These are phyloP conservation scores for Fusarium udum DNA, from an alignment of 2,329 filamentous ascomycete species.

Conservation along the genomic window DNA sequence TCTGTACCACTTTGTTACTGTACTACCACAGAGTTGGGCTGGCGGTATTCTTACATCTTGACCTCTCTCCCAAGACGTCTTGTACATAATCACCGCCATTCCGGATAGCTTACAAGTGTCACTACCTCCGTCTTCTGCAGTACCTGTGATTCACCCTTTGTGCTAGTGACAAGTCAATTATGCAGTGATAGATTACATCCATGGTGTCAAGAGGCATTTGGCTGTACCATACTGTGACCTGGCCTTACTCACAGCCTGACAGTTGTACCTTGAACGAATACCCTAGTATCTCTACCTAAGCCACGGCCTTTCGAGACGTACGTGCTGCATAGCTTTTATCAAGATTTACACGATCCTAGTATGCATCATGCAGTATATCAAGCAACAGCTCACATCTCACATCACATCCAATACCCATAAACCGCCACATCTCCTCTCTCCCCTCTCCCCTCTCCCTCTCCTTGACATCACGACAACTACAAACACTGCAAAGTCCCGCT, in stretches of 20 bases:
- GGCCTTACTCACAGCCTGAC: neutral
- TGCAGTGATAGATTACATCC: neutral
- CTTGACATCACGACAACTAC: neutral
- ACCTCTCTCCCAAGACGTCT: neutral
- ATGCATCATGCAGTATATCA: neutral
- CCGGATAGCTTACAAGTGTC: neutral
- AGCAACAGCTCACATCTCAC: neutral
- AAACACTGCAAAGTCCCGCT: conserved; percentile 3
- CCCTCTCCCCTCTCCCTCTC: neutral
- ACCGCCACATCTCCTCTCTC: neutral
- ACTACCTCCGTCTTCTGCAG: neutral
- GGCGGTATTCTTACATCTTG: neutral
- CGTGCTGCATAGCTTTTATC: neutral
- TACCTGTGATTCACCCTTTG: neutral
- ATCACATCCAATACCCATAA: neutral
- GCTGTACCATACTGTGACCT: neutral
- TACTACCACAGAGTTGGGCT: neutral
- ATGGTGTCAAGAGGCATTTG: neutral
- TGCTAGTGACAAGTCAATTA: neutral
- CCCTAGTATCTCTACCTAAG: neutral
- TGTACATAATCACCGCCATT: neutral
- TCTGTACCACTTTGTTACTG: neutral
- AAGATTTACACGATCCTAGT: neutral
- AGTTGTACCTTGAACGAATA: neutral
- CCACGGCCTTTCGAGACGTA: no score